Evolutionary conservation across 257 asterid genomes (phyloP).

Genomic region (Verbena officinalis): DNA sequence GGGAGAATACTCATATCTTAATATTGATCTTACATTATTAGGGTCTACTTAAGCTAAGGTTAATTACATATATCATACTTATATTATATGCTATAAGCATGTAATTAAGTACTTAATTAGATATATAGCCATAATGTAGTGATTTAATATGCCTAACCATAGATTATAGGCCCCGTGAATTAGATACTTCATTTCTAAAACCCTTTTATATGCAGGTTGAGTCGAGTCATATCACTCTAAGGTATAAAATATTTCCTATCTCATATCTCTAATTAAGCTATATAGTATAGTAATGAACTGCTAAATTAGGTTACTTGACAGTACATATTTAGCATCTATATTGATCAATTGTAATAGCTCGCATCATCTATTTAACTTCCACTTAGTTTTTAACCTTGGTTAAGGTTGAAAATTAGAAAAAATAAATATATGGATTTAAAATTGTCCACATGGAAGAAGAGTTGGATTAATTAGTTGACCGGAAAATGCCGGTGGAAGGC

Average conservation of each 20-base stretch:
- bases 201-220: too few relatives aligned
- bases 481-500: conserved; percentile 61
- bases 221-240: too few relatives aligned
- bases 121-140: neutral
- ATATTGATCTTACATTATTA: neutral
- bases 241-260: too few relatives aligned
- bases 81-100: too few relatives aligned
- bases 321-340: too few relatives aligned
- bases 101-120: neutral
- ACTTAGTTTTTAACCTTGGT: neutral
- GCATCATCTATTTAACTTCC: neutral
- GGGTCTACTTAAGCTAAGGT: neutral
- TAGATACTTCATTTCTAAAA: too few relatives aligned
- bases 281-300: too few relatives aligned
- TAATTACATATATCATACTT: neutral
- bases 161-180: neutral
- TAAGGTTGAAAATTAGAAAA: neutral
- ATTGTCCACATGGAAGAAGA: conserved; percentile 1
- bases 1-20: neutral
- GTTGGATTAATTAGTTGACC: conserved; percentile 39
- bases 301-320: too few relatives aligned
- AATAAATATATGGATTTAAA: neutral
- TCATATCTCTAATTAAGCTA: too few relatives aligned
- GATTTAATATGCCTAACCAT: neutral
- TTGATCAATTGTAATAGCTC: too few relatives aligned